Percentiles rank a stretch among this genome's conserved stretches.
These are phyloP conservation scores for Apocynum venetum DNA, from an alignment of 257 asterid genomes.

Conservation along the genomic window DNA sequence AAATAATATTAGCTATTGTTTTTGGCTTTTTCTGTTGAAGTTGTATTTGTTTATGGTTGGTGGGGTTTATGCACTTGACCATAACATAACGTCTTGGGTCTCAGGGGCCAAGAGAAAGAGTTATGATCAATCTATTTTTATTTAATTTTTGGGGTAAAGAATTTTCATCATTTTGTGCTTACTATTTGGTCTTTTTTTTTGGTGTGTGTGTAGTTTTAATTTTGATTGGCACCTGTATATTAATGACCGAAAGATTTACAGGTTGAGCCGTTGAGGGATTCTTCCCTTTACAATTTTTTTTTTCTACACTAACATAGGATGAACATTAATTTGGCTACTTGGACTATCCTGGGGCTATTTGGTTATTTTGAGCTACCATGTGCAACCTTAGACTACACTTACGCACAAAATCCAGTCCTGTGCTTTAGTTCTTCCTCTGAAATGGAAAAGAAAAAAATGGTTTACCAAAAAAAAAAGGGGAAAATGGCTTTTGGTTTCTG, in stretches of 20 bases:
- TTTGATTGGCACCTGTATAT: neutral
- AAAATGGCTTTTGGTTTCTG: neutral
- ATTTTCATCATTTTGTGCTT: neutral
- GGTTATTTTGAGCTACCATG: neutral
- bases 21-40: neutral
- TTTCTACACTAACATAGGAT: neutral
- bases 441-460: neutral
- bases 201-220: too few relatives aligned
- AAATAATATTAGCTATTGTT: neutral
- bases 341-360: neutral
- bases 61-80: neutral
- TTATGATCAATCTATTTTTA: neutral
- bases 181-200: neutral
- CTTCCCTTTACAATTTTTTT: too few relatives aligned
- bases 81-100: neutral
- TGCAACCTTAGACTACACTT: neutral
- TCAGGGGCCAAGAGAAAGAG: neutral
- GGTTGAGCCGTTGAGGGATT: neutral
- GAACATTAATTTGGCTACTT: neutral
- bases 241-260: neutral
- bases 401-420: neutral
- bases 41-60: neutral
- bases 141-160: neutral
- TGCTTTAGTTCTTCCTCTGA: neutral
- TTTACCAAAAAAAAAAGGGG: neutral